Conservation (phyloP, 2,329 filamentous ascomycete genomes). For the Cytospora mali region DNA sequence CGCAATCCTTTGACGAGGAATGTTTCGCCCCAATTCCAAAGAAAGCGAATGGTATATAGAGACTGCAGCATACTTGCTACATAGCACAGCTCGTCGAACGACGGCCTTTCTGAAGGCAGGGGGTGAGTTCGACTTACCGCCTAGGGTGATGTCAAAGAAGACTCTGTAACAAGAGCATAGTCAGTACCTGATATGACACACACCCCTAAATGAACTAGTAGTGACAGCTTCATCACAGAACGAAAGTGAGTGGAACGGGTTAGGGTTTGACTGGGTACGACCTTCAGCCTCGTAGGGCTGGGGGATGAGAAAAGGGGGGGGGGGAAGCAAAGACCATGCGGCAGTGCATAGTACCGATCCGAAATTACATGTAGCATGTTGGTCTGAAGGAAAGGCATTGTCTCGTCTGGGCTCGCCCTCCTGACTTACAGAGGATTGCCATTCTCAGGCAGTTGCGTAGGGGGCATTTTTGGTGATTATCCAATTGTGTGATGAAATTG, state of each 20-base stretch:
- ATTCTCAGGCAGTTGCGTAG: conserved; percentile 26
- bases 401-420: neutral
- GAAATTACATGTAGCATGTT: neutral
- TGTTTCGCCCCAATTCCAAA: neutral
- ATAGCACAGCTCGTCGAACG: neutral
- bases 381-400: neutral
- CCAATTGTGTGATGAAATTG: neutral
- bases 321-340: neutral
- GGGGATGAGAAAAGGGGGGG: neutral
- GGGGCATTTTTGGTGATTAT: conserved; percentile 17
- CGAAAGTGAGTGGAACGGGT: neutral
- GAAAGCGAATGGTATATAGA: neutral
- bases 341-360: too few relatives aligned
- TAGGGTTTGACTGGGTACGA: conserved; percentile 15
- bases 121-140: conserved; percentile 58
- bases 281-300: conserved; percentile 10
- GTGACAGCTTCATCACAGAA: neutral
- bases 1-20: too few relatives aligned
- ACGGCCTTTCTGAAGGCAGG: neutral
- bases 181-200: conserved; percentile 34
- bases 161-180: conserved; percentile 34
- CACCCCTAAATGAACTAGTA: neutral
- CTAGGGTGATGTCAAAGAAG: conserved; percentile 59
- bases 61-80: neutral
- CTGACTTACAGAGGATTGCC: conserved; percentile 44